phyloP scores from a whole-genome alignment of 192 early-diverging fungal genomes.

The Umbelopsis ramanniana region DNA sequence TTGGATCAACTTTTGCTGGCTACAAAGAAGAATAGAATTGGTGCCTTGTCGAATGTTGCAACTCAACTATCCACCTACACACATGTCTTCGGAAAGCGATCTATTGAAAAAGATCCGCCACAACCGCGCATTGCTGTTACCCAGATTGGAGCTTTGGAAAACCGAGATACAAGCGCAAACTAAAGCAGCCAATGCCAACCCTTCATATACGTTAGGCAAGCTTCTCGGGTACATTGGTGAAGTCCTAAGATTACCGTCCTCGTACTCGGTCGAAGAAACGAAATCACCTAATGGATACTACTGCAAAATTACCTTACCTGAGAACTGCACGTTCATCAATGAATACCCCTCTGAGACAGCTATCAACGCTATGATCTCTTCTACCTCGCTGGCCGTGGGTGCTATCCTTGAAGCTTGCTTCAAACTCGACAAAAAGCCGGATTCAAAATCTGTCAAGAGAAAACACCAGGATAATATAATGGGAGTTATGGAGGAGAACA shows the following conservation, averaged over 20 bases:
- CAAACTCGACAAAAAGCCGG: not conserved
- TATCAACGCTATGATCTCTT: not conserved
- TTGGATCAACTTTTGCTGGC: not conserved
- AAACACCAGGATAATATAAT: too few species aligned
- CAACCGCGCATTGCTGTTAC: not conserved
- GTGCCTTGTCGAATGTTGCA: too few species aligned
- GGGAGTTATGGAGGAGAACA: too few species aligned
- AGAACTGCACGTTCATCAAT: not conserved
- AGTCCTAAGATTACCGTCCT: not conserved
- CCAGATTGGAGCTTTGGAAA: not conserved
- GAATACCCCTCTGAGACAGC: not conserved
- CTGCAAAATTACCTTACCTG: not conserved
- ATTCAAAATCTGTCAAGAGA: not conserved
- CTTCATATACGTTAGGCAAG: not conserved
- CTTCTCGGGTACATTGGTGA: not conserved
- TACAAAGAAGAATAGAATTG: not conserved
- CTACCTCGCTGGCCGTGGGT: not conserved
- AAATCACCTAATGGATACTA: not conserved
- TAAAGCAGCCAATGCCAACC: not conserved
- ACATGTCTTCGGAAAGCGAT: not conserved
- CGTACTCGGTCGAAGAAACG: not conserved
- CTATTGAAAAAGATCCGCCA: not conserved
- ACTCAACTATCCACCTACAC: too few species aligned
- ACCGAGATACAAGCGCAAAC: not conserved
- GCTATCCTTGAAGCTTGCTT: constrained; percentile 2